Percentiles rank a stretch among this genome's conserved stretches.
Evolutionary conservation across 1,284 basidiomycete genomes (phyloP).

Genomic region (Ustilago bromivora): DNA sequence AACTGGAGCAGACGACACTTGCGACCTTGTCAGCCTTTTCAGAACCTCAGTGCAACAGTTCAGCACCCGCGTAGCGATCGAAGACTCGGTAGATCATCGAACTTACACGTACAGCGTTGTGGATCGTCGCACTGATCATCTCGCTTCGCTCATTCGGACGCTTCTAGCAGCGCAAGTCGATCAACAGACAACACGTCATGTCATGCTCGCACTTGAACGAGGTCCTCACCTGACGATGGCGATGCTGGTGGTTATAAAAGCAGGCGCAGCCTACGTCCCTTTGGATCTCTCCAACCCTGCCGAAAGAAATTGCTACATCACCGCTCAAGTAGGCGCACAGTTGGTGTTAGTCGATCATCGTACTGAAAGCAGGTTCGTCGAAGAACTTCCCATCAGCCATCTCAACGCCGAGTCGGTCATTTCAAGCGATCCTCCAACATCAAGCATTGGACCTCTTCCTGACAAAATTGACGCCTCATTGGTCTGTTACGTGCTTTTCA

Average conservation of each 20-base stretch:
- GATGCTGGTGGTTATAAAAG: background rate
- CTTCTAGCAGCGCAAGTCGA: background rate
- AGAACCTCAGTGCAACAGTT: background rate
- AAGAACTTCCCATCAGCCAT: background rate
- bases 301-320: background rate
- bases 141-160: background rate
- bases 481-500: background rate
- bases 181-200: background rate
- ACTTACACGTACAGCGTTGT: background rate
- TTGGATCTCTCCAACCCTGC: background rate
- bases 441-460: background rate
- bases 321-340: background rate
- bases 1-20: background rate
- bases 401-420: background rate
- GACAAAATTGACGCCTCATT: background rate
- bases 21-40: background rate
- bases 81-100: background rate
- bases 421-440: background rate
- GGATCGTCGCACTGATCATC: background rate
- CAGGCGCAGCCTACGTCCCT: background rate
- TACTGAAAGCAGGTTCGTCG: background rate
- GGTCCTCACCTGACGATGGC: background rate
- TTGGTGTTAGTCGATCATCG: background rate
- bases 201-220: background rate
- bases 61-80: background rate